These are phyloP conservation scores for Aegilops speltoides DNA, from an alignment of 176 grass and related monocot genomes.

Conservation along the genomic window DNA sequence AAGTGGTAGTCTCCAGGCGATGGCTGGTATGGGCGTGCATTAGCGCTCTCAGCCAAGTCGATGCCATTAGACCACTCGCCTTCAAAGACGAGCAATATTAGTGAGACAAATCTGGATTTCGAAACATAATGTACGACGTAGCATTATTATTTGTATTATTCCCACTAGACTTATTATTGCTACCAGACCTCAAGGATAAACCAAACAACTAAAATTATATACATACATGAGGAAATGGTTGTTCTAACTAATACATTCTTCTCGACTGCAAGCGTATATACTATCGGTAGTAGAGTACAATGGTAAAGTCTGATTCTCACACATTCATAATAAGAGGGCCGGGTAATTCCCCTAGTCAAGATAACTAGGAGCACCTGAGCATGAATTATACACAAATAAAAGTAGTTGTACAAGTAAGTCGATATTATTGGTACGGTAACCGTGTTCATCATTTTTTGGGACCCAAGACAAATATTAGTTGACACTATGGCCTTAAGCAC, in stretches of 20 bases:
- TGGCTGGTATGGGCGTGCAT: not conserved
- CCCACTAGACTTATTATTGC: not conserved
- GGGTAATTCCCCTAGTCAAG: too few relatives aligned
- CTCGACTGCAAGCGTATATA: too few relatives aligned
- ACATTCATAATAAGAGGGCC: not conserved
- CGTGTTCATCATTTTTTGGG: not conserved
- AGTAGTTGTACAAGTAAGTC: not conserved
- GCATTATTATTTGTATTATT: not conserved
- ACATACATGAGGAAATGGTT: not conserved
- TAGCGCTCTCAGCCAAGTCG: not conserved
- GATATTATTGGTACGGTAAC: not conserved
- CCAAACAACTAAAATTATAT: not conserved
- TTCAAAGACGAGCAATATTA: not conserved
- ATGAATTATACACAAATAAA: not conserved
- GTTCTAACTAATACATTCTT: too few relatives aligned
- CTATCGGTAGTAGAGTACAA: too few relatives aligned
- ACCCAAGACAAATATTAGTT: not conserved
- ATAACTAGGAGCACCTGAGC: not conserved
- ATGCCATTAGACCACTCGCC: slow-evolving; percentile 7
- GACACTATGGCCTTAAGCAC: not conserved
- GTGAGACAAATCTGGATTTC: not conserved
- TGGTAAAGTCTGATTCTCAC: not conserved
- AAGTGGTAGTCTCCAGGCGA: slow-evolving; percentile 1
- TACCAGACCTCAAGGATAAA: not conserved
- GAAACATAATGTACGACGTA: not conserved